phyloP scores from a whole-genome alignment of 495 filamentous ascomycete species.

The Halenospora varia region DNA sequence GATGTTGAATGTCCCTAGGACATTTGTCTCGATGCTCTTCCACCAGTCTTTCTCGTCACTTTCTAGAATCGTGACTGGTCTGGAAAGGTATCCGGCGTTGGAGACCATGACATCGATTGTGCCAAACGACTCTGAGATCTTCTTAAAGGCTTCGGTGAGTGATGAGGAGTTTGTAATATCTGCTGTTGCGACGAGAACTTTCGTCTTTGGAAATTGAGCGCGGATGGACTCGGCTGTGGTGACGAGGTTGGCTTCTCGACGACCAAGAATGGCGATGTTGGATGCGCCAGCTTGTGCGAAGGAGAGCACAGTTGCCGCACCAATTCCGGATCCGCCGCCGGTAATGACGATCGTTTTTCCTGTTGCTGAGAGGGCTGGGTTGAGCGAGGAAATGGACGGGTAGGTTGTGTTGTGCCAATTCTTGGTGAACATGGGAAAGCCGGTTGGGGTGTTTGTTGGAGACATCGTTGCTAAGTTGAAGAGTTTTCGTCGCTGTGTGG shows the following conservation, averaged over 20 bases:
- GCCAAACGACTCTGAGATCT: background rate
- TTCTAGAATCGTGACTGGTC: slow-evolving; percentile 17
- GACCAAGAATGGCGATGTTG: background rate
- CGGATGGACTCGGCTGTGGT: background rate
- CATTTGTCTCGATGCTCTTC: slow-evolving; percentile 29
- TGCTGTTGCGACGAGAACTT: background rate
- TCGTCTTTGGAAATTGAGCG: background rate
- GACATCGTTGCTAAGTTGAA: no score
- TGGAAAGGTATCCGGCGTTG: slow-evolving; percentile 26
- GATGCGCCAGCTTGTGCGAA: background rate
- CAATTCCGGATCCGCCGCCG: background rate
- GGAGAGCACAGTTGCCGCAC: background rate
- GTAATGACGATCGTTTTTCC: background rate
- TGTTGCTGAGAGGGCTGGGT: background rate
- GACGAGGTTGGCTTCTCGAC: background rate
- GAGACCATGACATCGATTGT: slow-evolving; percentile 19
- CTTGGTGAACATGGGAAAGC: background rate
- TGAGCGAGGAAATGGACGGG: background rate
- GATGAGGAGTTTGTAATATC: background rate
- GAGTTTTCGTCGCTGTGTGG: no score
- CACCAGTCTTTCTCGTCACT: slow-evolving; percentile 24
- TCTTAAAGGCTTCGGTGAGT: background rate
- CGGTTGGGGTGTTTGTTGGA: no score
- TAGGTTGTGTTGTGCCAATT: background rate
- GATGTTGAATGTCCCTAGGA: slow-evolving; percentile 28